phyloP scores from a whole-genome alignment of 306 rosid species.

The Bauhinia variegata region DNA sequence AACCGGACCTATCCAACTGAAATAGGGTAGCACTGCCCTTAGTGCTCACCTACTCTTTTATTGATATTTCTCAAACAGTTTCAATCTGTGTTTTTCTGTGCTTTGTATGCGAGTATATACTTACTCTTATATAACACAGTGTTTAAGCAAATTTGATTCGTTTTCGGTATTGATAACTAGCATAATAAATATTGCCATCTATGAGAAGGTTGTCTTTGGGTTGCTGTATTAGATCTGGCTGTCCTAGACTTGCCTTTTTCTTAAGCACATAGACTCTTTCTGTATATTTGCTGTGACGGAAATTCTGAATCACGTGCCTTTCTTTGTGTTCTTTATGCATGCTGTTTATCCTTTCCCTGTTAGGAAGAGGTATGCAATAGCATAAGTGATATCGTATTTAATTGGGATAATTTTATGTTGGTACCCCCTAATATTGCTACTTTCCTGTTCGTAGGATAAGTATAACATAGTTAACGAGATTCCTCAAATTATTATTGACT shows the following conservation, averaged over 20 bases:
- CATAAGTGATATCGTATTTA: not conserved
- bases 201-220: not conserved
- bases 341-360: not conserved
- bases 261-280: not conserved
- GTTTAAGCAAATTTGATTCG: not conserved
- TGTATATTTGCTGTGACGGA: not conserved
- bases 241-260: not conserved
- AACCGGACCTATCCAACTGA: too few species aligned
- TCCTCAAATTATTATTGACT: constrained; percentile 1
- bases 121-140: not conserved
- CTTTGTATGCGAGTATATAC: not conserved
- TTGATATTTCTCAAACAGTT: too few species aligned
- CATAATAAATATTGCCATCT: not conserved
- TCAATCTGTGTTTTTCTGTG: too few species aligned
- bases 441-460: not conserved
- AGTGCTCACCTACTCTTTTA: too few species aligned
- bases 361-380: too few species aligned
- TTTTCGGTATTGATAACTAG: constrained; percentile 1
- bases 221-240: constrained; percentile 4
- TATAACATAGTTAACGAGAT: not conserved
- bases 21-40: too few species aligned
- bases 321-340: not conserved
- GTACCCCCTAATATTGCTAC: not conserved
- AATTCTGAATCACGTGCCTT: constrained; percentile 9
- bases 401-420: not conserved